Conservation (phyloP, 768 basidiomycete genomes). For the Postia placenta region DNA sequence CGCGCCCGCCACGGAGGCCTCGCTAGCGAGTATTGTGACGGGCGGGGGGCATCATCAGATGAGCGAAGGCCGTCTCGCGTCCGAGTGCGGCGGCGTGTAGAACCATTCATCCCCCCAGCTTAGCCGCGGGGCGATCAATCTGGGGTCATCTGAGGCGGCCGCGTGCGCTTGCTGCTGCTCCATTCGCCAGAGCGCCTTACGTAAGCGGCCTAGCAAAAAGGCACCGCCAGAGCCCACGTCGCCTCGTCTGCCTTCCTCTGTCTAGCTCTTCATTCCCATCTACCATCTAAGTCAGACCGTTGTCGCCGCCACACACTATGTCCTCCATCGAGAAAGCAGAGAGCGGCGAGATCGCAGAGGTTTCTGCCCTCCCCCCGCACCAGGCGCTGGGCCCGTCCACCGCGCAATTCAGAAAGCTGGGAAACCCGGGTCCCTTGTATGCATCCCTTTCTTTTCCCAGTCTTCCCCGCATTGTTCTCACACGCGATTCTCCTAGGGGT, state of each 20-base stretch:
- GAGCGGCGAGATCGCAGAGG: conserved; percentile 8
- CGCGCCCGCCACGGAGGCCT: too few species aligned
- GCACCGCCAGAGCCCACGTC: neutral
- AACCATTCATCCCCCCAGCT: neutral
- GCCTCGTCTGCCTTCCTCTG: neutral
- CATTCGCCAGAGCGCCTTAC: neutral
- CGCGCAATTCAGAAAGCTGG: conserved; percentile 28
- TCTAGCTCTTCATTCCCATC: conserved; percentile 1
- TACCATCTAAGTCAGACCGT: conserved; percentile 1
- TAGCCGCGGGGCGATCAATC: neutral
- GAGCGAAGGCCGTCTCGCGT: neutral
- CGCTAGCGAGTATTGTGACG: too few species aligned
- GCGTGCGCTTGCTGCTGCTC: neutral
- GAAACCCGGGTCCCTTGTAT: conserved; percentile 57
- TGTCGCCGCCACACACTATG: conserved; percentile 16
- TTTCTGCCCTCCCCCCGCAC: conserved; percentile 8
- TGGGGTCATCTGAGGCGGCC: conserved; percentile 1
- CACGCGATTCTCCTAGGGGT: conserved; percentile 40
- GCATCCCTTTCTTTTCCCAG: conserved; percentile 21
- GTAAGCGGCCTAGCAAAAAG: conserved; percentile 3
- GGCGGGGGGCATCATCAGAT: neutral
- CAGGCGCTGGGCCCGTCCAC: neutral
- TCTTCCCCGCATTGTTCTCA: conserved; percentile 3
- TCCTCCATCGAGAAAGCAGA: conserved; percentile 20
- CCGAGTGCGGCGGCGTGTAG: neutral